Base-by-base conservation (phyloP, 306 rosid species). In the Vicia sativa region DNA sequence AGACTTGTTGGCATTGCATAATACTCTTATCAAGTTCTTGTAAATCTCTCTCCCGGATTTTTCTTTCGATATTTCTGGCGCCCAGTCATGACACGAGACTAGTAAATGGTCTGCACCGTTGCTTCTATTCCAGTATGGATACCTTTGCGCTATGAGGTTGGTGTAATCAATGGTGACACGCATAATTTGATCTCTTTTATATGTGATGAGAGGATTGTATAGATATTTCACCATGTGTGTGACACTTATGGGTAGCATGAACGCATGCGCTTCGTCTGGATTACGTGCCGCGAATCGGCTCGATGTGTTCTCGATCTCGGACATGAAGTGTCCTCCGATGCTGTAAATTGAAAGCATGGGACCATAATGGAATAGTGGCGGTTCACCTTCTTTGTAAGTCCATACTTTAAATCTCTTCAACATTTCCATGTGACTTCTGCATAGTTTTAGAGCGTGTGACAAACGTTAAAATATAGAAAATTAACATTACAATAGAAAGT, bases 51-150 rank as follows among this genome's bases (percentile, higher is more conserved):
- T 50, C 0, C 87, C 77, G 2, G 80, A 76, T 7, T 79, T 11
- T 16, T 57, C 65, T 6, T 13, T 58, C 53, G 92, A 82, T 25
- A 77, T 74, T 9, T 89, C 95, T 1, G 97, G 97, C 21, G 90
- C 95, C 96, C 96, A 91, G 39, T 91, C 96, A 38, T 91, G 96
- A 39, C 97, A 91, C 19, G 97, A 85, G 49, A 77, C 75, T 25
- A 89, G 16, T 45, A 91, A 89, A 77, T 87, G 96, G 18, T 91
- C 97, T 0, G 87, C 97, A 4, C 97, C 97, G 0, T 6, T 19
- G 74, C 74, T 87, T 14, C 83, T 72, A 49, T 91, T 91, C 96
- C 96, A 91, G 26, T 85, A 83, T 0, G 86, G 83, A 67, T 88
- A 76, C 61, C 9, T 78, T 3, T 31, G 56, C 3, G 92, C 77